Conservation (phyloP, 2,329 filamentous ascomycete species). For the Lachnum nothofagi region DNA sequence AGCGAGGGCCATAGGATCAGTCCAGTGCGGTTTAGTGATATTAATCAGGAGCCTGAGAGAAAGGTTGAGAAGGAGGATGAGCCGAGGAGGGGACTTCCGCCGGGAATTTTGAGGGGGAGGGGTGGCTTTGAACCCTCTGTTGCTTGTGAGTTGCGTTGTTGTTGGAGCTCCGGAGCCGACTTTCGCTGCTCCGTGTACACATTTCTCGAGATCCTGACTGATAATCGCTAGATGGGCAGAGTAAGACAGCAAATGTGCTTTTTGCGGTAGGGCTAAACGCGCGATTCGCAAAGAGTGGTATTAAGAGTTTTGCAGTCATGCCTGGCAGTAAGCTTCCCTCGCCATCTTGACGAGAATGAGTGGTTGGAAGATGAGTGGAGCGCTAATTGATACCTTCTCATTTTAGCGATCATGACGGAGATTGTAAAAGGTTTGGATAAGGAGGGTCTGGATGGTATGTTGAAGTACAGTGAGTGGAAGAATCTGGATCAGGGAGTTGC, state of each 20-base stretch:
- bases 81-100: constrained; percentile 11
- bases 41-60: constrained; percentile 23
- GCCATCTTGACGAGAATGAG: background rate
- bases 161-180: no score
- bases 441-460: constrained; percentile 2
- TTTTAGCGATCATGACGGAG: constrained; percentile 15
- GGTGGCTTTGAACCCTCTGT: constrained; percentile 16
- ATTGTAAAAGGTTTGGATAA: constrained; percentile 10
- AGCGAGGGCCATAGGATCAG: constrained; percentile 19
- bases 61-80: constrained; percentile 7
- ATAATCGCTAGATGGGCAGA: no score
- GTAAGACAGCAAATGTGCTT: constrained; percentile 41
- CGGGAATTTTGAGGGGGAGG: constrained; percentile 11
- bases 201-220: no score
- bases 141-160: no score
- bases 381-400: background rate
- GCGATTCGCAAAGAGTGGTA: constrained; percentile 3
- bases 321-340: constrained; percentile 17
- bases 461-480: constrained; percentile 7
- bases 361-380: background rate
- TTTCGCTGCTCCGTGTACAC: no score
- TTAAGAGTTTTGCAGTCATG: constrained; percentile 16
- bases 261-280: constrained; percentile 16
- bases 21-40: constrained; percentile 30
- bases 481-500: constrained; percentile 19